phyloP scores from a whole-genome alignment of 176 grass and related monocot genomes.

The Cenchrus purpureus region DNA sequence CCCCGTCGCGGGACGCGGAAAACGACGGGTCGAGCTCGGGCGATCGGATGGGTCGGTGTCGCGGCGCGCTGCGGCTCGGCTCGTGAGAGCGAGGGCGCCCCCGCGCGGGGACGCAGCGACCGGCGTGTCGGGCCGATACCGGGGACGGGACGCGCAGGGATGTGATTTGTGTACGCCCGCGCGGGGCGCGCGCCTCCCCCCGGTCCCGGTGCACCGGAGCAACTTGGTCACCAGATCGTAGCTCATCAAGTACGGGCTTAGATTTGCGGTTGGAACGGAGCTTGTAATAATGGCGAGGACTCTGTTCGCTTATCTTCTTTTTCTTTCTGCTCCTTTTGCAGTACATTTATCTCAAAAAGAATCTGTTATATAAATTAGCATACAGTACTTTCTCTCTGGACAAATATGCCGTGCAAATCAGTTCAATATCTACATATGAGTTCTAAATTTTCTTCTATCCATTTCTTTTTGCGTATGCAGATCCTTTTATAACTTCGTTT shows the following conservation, averaged over 20 bases:
- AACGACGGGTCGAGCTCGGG: constrained; percentile 11
- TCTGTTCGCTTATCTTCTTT: no score
- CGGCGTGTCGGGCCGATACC: constrained; percentile 34
- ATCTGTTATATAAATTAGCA: no score
- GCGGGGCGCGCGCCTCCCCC: not conserved
- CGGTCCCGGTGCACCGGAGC: not conserved
- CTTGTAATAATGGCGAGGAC: not conserved
- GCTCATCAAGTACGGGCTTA: not conserved
- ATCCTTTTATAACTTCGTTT: no score
- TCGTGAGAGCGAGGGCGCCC: not conserved
- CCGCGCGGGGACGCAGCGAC: not conserved
- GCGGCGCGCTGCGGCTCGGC: not conserved
- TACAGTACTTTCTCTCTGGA: no score
- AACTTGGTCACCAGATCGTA: not conserved
- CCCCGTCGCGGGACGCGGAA: not conserved
- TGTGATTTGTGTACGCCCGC: no score
- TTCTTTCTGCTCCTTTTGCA: no score
- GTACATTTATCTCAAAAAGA: no score
- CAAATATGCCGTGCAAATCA: no score
- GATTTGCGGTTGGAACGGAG: constrained; percentile 30
- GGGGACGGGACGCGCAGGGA: not conserved
- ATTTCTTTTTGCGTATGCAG: no score
- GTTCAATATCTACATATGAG: not conserved
- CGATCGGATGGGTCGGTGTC: not conserved
- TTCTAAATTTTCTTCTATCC: not conserved